Conservation (phyloP, 176 grass and related monocot genomes). For the Aegilops umbellulata region DNA sequence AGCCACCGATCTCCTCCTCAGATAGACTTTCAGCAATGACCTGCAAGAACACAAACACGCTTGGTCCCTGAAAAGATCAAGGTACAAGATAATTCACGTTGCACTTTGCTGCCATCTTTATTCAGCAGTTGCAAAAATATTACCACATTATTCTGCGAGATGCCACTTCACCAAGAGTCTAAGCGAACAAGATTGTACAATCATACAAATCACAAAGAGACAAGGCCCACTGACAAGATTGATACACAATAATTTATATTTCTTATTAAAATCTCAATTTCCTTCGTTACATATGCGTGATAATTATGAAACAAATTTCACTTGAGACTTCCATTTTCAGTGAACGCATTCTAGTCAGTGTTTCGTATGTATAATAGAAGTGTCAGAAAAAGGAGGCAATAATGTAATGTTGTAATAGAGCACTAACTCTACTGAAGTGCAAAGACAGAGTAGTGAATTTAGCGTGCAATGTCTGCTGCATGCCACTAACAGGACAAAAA, state of each 20-base stretch:
- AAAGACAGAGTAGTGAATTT: constrained; percentile 19
- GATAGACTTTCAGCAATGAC: constrained; percentile 97
- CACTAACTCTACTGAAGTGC: neutral
- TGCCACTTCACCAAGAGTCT: neutral
- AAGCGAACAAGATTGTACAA: constrained; percentile 6
- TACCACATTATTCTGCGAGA: neutral
- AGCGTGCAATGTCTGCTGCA: neutral
- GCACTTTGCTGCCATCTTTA: neutral
- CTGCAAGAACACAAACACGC: constrained; percentile 34
- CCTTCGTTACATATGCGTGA: neutral
- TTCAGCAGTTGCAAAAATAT: constrained; percentile 21
- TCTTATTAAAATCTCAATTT: neutral
- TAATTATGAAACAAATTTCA: constrained; percentile 11
- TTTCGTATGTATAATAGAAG: neutral
- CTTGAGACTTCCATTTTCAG: neutral
- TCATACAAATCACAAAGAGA: neutral
- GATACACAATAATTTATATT: neutral
- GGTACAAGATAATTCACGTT: neutral
- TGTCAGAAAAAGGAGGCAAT: neutral
- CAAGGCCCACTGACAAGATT: neutral
- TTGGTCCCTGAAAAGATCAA: constrained; percentile 12
- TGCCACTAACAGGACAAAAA: constrained; percentile 14
- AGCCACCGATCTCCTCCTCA: constrained; percentile 94
- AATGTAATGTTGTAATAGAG: neutral
- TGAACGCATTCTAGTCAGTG: neutral